A percentile compares a stretch with the other conserved stretches of the same genome.
phyloP scores from a whole-genome alignment of 352 stramenopile genomes.

The Saprolegnia diclina region DNA sequence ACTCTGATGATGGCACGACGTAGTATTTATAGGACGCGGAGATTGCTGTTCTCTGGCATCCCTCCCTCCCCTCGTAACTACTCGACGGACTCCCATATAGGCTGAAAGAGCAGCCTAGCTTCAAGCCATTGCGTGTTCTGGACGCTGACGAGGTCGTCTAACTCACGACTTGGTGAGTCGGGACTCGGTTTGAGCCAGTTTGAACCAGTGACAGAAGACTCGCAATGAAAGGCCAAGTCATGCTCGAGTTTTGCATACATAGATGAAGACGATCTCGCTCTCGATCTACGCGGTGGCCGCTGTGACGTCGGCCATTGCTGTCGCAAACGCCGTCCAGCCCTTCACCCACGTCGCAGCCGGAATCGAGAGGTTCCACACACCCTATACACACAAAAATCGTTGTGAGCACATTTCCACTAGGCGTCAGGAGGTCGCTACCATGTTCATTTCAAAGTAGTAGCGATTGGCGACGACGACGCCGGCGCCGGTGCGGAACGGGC shows the following conservation, averaged over 20 bases:
- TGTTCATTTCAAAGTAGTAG: conserved; percentile 25
- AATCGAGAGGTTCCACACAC: conserved; percentile 6
- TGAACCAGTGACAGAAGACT: too few relatives aligned
- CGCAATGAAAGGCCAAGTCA: too few relatives aligned
- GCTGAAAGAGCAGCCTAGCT: too few relatives aligned
- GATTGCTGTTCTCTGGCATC: not conserved
- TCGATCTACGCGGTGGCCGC: not conserved
- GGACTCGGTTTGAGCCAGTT: too few relatives aligned
- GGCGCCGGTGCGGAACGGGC: conserved; percentile 16
- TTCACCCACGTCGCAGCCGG: conserved; percentile 19
- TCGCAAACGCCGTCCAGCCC: conserved; percentile 22
- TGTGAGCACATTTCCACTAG: not conserved
- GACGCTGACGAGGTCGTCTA: too few relatives aligned
- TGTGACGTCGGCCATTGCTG: not conserved
- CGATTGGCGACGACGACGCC: not conserved
- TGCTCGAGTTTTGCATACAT: too few relatives aligned
- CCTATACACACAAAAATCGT: conserved; percentile 12
- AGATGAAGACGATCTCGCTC: too few relatives aligned
- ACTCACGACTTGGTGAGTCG: too few relatives aligned
- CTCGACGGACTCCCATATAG: too few relatives aligned
- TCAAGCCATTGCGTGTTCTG: too few relatives aligned
- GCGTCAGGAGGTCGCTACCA: not conserved
- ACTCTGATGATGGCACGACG: not conserved
- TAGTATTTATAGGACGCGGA: too few relatives aligned
- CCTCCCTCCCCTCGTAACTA: too few relatives aligned